phyloP scores from a whole-genome alignment of 768 basidiomycete genomes.

The Lenzites betulinus region DNA sequence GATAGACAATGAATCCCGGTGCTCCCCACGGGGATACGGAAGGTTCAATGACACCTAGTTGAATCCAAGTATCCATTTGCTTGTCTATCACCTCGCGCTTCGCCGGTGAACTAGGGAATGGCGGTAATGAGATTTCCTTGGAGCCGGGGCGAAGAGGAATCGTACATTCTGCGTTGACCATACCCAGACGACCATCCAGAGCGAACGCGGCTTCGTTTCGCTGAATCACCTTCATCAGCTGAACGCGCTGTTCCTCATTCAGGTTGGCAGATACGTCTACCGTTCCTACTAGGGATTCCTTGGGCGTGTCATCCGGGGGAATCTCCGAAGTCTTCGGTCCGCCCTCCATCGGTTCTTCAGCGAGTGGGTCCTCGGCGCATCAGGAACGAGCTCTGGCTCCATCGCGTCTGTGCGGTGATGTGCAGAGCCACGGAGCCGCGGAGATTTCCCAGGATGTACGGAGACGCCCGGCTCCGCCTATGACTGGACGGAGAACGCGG shows the following conservation, averaged over 20 bases:
- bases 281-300: too few species aligned
- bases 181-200: slow-evolving; percentile 28
- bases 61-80: slow-evolving; percentile 27
- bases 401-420: too few species aligned
- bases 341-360: slow-evolving; percentile 29
- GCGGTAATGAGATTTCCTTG: slow-evolving; percentile 22
- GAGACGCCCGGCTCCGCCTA: too few species aligned
- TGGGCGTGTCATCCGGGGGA: slow-evolving; percentile 25
- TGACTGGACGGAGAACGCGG: too few species aligned
- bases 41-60: slow-evolving; percentile 41
- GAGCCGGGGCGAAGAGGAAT: slow-evolving; percentile 21
- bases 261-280: background rate
- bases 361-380: slow-evolving; percentile 1
- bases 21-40: slow-evolving; percentile 42
- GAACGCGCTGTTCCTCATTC: background rate
- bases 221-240: background rate
- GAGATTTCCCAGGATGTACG: too few species aligned
- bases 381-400: too few species aligned
- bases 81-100: slow-evolving; percentile 11
- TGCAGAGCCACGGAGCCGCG: too few species aligned
- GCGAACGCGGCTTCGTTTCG: slow-evolving; percentile 25
- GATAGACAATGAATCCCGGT: slow-evolving; percentile 38
- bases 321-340: slow-evolving; percentile 35
- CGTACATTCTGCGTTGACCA: slow-evolving; percentile 17
- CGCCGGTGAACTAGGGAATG: slow-evolving; percentile 27